phyloP scores from a whole-genome alignment of 2,329 filamentous ascomycete species.

The Tolypocladium tropicale region DNA sequence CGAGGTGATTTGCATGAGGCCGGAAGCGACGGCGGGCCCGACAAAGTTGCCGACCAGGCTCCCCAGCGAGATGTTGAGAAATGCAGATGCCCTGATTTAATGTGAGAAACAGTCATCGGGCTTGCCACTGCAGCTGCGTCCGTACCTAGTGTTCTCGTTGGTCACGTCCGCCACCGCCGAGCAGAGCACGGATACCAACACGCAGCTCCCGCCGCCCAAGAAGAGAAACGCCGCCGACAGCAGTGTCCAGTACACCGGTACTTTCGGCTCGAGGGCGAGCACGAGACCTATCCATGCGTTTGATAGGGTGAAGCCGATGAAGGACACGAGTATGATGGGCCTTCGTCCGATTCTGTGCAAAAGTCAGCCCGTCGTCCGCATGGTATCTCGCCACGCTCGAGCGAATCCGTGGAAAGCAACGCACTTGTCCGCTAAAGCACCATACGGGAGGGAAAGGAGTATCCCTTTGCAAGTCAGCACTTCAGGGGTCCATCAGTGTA shows the following conservation, averaged over 20 bases:
- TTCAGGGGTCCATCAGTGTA: neutral
- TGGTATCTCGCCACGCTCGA: neutral
- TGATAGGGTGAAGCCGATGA: conserved; percentile 1
- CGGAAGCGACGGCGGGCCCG: conserved; percentile 4
- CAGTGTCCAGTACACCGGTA: conserved; percentile 2
- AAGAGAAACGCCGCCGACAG: conserved; percentile 6
- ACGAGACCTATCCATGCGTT: neutral
- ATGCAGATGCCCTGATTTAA: neutral
- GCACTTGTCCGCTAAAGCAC: conserved; percentile 3
- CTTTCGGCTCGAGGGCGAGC: neutral
- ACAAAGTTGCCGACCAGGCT: conserved; percentile 2
- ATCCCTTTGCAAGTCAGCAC: neutral
- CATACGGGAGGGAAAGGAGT: conserved; percentile 2
- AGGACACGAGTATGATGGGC: conserved; percentile 1
- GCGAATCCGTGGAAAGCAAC: neutral
- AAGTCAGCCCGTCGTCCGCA: neutral
- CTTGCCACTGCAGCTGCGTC: neutral
- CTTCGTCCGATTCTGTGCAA: conserved; percentile 3
- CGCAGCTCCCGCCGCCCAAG: conserved; percentile 9
- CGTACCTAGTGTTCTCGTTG: neutral
- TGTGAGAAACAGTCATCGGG: neutral
- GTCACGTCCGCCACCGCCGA: conserved; percentile 10
- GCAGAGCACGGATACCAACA: conserved; percentile 9
- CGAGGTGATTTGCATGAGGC: conserved; percentile 3
- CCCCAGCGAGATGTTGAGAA: conserved; percentile 3